Conservation (phyloP, 2,329 filamentous ascomycete species). For the Apiospora marii region DNA sequence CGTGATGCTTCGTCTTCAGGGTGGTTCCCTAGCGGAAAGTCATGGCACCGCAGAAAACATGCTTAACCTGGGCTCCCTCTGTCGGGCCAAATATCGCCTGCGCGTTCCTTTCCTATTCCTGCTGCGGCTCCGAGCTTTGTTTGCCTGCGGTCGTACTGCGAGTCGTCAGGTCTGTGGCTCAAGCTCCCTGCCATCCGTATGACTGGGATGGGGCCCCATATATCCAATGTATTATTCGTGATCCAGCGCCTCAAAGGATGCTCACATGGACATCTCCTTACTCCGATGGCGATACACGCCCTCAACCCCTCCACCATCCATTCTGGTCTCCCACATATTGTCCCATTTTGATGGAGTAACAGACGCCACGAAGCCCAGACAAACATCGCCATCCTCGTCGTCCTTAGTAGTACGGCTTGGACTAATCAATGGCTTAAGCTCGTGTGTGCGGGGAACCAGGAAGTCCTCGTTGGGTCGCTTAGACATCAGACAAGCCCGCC, state of each 20-base stretch:
- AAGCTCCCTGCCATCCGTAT: conserved; percentile 17
- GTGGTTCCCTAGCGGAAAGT: not conserved
- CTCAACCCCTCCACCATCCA: not conserved
- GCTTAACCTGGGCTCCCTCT: not conserved
- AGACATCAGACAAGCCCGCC: not conserved
- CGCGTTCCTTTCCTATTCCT: not conserved
- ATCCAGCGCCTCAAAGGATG: conserved; percentile 7
- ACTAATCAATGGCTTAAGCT: not conserved
- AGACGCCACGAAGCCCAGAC: conserved; percentile 2
- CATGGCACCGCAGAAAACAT: conserved; percentile 6
- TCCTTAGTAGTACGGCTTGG: not conserved
- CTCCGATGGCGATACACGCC: not conserved
- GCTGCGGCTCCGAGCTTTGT: not conserved
- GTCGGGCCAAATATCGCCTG: not conserved
- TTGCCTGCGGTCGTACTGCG: not conserved
- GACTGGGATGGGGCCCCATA: conserved; percentile 1
- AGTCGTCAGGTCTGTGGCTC: conserved; percentile 15
- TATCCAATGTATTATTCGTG: not conserved
- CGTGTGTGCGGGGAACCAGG: conserved; percentile 12
- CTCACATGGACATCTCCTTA: not conserved
- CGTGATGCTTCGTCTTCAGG: conserved; percentile 7
- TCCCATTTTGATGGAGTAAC: not conserved
- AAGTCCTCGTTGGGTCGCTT: not conserved
- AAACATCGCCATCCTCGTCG: conserved; percentile 1
- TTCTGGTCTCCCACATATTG: not conserved